phyloP scores from a whole-genome alignment of 805 yeast species.

The Ogataea degrootiae region DNA sequence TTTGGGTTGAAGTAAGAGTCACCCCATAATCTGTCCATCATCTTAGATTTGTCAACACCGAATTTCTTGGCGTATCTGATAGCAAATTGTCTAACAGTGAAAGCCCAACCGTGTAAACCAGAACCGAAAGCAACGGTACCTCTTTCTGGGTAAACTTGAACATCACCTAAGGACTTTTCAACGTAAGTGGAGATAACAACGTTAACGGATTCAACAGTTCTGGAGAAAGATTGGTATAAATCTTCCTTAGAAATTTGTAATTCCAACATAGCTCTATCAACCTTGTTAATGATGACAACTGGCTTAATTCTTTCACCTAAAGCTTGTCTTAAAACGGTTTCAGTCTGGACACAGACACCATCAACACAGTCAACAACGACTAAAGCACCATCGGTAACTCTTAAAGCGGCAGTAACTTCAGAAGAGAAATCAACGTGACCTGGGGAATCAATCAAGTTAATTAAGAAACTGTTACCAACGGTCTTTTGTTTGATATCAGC shows the following conservation, averaged over 20 bases:
- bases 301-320: slow-evolving; percentile 99
- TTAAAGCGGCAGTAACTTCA: slow-evolving; percentile 99
- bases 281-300: slow-evolving; percentile 97
- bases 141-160: slow-evolving; percentile 96
- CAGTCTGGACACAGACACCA: slow-evolving; percentile 99
- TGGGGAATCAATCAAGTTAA: slow-evolving; percentile 98
- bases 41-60: slow-evolving; percentile 96
- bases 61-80: slow-evolving; percentile 97
- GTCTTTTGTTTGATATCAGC: slow-evolving; percentile 91
- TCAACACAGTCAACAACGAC: slow-evolving; percentile 99
- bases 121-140: slow-evolving; percentile 99
- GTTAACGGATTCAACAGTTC: slow-evolving; percentile 99
- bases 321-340: slow-evolving; percentile 98
- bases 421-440: slow-evolving; percentile 99
- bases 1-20: slow-evolving; percentile 99
- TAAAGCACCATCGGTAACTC: slow-evolving; percentile 99
- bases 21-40: slow-evolving; percentile 99
- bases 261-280: slow-evolving; percentile 98
- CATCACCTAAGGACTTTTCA: slow-evolving; percentile 89
- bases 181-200: slow-evolving; percentile 94
- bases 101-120: slow-evolving; percentile 99
- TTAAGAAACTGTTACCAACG: slow-evolving; percentile 89
- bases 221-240: slow-evolving; percentile 94
- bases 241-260: slow-evolving; percentile 99
- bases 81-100: slow-evolving; percentile 98